Base-by-base conservation (phyloP, 352 stramenopile genomes). In the Thalassiosira hispida region DNA sequence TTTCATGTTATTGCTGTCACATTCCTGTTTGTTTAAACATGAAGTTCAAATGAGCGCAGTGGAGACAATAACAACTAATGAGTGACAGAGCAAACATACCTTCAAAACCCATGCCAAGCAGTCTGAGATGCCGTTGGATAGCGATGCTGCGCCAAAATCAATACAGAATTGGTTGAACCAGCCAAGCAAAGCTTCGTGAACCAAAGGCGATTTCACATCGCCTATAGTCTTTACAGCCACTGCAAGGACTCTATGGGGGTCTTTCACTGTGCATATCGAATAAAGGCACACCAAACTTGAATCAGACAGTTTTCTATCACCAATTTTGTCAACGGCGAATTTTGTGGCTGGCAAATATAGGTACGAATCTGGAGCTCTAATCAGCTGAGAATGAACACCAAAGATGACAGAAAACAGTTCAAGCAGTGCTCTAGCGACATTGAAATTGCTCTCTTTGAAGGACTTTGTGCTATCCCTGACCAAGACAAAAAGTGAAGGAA, bases 391-490 rank as follows among this genome's bases (percentile, higher is more conserved):
- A 71, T 90, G 78, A 16, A 79, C 68, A 27, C 83, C 67, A 62
- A 85, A 91, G 2, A 93, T 29, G 29, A 71, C 65, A 2, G 72
- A 64, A 40, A 93, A 92, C 12, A 94, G 60, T 42, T 91, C 74
- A 44, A 93, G 64, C 16, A 93, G 74, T 35, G 78, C 64, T 67
- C 85, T 89, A 4, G 81, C 74, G n/a, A 95, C 81, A 73, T 93
- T 94, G 27, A 95, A 85, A 60, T 95, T 95, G 20, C 76, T 90
- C 29, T 95, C 90, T 65, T 93, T 92, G 62, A 95, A 94, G 18
- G 65, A 79, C 71, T 85, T 87, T n/a, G 90, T 92, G 52, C 78
- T 72, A 22, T 87, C 56, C 46, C 81, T 90, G 0, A 93, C 81
- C 22, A 94, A 20, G 29, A 89, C 55, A 57, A 94, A 82, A 23